These are phyloP conservation scores for Ceratobasidium sp. DNA, from an alignment of 1,284 basidiomycete species.

Conservation along the genomic window DNA sequence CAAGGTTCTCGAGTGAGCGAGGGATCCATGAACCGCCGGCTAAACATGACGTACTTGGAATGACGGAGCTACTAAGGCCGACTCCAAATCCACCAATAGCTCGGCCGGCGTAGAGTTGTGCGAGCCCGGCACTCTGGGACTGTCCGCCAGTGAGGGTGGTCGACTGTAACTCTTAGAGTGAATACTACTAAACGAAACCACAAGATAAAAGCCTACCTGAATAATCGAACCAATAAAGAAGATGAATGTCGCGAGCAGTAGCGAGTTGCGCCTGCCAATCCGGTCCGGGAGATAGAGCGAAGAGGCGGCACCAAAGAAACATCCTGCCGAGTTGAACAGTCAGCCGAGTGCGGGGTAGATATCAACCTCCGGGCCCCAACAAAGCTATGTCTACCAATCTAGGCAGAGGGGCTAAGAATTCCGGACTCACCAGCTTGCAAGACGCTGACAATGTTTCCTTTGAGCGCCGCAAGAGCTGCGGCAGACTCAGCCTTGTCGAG, in stretches of 20 bases:
- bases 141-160: slow-evolving; percentile 27
- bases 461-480: slow-evolving; percentile 41
- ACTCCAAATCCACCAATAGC: slow-evolving; percentile 42
- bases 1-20: background rate
- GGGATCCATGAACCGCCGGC: background rate
- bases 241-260: slow-evolving; percentile 44
- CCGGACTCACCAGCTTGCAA: slow-evolving; percentile 41
- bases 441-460: slow-evolving; percentile 45
- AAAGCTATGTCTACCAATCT: slow-evolving; percentile 5
- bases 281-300: slow-evolving; percentile 44
- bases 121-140: slow-evolving; percentile 40
- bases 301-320: slow-evolving; percentile 45
- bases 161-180: slow-evolving; percentile 30
- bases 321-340: slow-evolving; percentile 33
- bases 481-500: slow-evolving; percentile 35
- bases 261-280: slow-evolving; percentile 43
- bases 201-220: slow-evolving; percentile 41
- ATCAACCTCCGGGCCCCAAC: background rate
- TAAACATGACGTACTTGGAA: slow-evolving; percentile 37
- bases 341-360: background rate
- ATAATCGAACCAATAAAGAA: slow-evolving; percentile 46
- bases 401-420: background rate
- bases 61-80: slow-evolving; percentile 35
- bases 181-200: background rate
- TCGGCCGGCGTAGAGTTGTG: slow-evolving; percentile 45